Conservation (phyloP, 768 basidiomycete species). For the Chalciporus pseudorubinellus region DNA sequence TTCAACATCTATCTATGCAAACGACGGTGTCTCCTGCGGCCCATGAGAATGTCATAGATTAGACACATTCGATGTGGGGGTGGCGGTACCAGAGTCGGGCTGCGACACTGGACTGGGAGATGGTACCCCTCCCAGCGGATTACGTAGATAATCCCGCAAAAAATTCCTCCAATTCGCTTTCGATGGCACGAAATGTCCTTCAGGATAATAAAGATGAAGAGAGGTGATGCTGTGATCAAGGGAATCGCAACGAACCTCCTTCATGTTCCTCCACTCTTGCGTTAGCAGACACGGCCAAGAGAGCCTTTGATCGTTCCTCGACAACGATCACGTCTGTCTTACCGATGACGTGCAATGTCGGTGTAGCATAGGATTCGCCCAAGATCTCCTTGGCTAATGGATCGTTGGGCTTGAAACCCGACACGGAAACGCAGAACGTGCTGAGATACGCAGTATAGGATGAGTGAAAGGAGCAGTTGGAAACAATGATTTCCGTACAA, state of each 20-base stretch:
- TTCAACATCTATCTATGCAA: slow-evolving; percentile 6
- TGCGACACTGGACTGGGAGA: slow-evolving; percentile 42
- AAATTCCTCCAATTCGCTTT: slow-evolving; percentile 77
- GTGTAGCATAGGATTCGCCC: slow-evolving; percentile 55
- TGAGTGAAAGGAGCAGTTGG: background rate
- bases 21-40: background rate
- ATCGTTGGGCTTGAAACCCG: slow-evolving; percentile 59
- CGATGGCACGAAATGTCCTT: slow-evolving; percentile 84
- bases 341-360: slow-evolving; percentile 78
- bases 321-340: slow-evolving; percentile 71
- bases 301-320: slow-evolving; percentile 59
- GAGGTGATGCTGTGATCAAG: background rate
- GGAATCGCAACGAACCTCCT: slow-evolving; percentile 55
- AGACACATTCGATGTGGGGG: slow-evolving; percentile 32
- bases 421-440: slow-evolving; percentile 70
- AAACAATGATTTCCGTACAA: slow-evolving; percentile 45
- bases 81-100: slow-evolving; percentile 47
- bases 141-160: slow-evolving; percentile 60
- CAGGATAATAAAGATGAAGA: background rate
- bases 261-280: slow-evolving; percentile 72
- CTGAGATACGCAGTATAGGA: slow-evolving; percentile 33
- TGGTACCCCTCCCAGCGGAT: slow-evolving; percentile 46
- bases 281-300: slow-evolving; percentile 54
- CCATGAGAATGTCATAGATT: slow-evolving; percentile 2
- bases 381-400: slow-evolving; percentile 51